These are phyloP conservation scores for Symbiodinium natans DNA, from an alignment of 73 alveolate species.

Conservation along the genomic window DNA sequence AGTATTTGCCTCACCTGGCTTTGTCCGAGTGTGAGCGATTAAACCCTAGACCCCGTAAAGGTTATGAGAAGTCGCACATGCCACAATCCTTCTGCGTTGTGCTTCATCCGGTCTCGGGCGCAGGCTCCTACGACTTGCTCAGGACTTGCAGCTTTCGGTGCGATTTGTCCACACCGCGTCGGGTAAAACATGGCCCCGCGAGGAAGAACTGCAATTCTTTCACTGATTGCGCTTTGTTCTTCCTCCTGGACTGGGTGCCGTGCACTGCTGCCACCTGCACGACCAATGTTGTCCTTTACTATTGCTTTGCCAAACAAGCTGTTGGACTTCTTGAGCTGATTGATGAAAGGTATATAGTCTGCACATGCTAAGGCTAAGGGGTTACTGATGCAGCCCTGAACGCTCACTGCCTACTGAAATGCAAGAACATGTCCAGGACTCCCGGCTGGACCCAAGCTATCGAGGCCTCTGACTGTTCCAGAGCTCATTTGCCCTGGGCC, in stretches of 20 bases:
- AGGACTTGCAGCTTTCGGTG: conserved; percentile 36
- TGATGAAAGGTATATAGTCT: not conserved
- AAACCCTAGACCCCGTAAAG: too few species aligned
- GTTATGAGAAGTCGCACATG: too few species aligned
- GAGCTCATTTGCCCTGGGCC: too few species aligned
- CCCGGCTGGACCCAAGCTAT: conserved; percentile 2
- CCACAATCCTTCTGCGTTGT: not conserved
- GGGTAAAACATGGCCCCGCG: too few species aligned
- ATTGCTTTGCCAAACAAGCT: not conserved
- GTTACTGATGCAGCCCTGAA: not conserved
- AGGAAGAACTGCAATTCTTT: conserved; percentile 89
- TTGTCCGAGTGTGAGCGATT: too few species aligned
- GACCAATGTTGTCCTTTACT: not conserved
- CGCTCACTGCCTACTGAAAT: not conserved
- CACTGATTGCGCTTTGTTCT: conserved; percentile 83
- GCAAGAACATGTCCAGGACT: not conserved
- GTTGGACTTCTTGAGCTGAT: not conserved
- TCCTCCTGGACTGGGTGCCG: conserved; percentile 52
- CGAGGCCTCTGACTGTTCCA: not conserved
- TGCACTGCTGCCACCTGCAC: not conserved
- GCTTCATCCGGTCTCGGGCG: not conserved
- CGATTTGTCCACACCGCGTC: too few species aligned
- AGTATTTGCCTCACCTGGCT: too few species aligned
- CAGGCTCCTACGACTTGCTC: conserved; percentile 80
- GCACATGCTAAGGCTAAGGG: not conserved